Percentiles rank a stretch among this genome's conserved stretches.
Conservation (phyloP, 2,329 filamentous ascomycete genomes). For the Microcyclosporella mali region DNA sequence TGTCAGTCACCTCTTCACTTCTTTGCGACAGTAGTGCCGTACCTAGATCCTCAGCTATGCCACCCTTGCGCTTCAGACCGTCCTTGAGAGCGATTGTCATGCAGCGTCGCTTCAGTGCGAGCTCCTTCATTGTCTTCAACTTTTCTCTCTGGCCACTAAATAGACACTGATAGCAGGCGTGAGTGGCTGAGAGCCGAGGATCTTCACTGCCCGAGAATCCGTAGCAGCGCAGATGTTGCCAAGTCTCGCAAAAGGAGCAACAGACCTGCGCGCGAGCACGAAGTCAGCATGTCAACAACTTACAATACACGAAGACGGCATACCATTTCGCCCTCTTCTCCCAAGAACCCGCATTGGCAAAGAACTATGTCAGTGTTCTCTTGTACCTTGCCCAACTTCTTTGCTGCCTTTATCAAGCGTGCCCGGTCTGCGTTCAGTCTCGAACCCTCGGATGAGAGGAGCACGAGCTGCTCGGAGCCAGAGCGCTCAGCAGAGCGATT, state of each 20-base stretch:
- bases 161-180: conserved; percentile 45
- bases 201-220: conserved; percentile 37
- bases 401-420: conserved; percentile 6
- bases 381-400: conserved; percentile 10
- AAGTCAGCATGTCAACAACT: background rate
- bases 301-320: conserved; percentile 6
- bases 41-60: conserved; percentile 19
- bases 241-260: conserved; percentile 40
- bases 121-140: conserved; percentile 12
- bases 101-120: conserved; percentile 21
- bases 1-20: conserved; percentile 5
- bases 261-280: conserved; percentile 31
- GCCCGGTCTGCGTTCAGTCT: conserved; percentile 7
- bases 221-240: conserved; percentile 44
- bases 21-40: conserved; percentile 1
- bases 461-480: background rate
- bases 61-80: conserved; percentile 17
- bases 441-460: conserved; percentile 7
- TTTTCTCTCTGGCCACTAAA: conserved; percentile 19
- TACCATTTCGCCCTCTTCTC: conserved; percentile 40
- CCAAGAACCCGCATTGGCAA: conserved; percentile 39
- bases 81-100: conserved; percentile 19
- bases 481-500: background rate
- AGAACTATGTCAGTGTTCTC: conserved; percentile 22
- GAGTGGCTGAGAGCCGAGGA: conserved; percentile 35